Percentiles rank a stretch among this genome's conserved stretches.
phyloP scores from a whole-genome alignment of 257 asterid genomes.

The Leptodermis oblonga region DNA sequence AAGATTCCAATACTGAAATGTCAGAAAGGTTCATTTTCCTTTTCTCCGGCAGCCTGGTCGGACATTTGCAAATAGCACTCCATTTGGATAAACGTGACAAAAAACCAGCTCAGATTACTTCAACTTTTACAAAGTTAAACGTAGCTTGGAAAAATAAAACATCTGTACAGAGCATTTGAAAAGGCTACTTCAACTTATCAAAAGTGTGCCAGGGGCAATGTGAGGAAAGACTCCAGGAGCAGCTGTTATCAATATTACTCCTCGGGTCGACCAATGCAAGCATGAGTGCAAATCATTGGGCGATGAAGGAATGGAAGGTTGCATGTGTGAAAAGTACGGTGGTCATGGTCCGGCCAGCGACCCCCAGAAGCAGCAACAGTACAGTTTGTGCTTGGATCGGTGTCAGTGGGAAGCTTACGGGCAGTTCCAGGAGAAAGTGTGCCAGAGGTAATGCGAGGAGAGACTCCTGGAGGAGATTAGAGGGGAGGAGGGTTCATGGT shows the following conservation, averaged over 20 bases:
- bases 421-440: neutral
- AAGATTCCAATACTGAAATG: too few species aligned
- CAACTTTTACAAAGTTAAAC: neutral
- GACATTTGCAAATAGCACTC: too few species aligned
- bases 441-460: constrained; percentile 16
- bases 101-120: neutral
- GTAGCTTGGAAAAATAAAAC: neutral
- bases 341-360: neutral
- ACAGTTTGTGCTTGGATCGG: constrained; percentile 12
- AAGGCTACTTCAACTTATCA: too few species aligned
- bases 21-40: too few species aligned
- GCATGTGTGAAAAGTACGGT: constrained; percentile 25
- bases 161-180: too few species aligned
- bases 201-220: too few species aligned
- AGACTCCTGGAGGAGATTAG: neutral
- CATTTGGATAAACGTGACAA: neutral
- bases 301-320: too few species aligned
- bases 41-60: too few species aligned
- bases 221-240: too few species aligned
- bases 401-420: constrained; percentile 12
- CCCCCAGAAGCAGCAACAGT: constrained; percentile 19
- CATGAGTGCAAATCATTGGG: constrained; percentile 34
- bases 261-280: constrained; percentile 32
- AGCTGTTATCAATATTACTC: too few species aligned
- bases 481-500: constrained; percentile 25